Conservation (phyloP, 2,329 filamentous ascomycete species). For the Beauveria asiatica region DNA sequence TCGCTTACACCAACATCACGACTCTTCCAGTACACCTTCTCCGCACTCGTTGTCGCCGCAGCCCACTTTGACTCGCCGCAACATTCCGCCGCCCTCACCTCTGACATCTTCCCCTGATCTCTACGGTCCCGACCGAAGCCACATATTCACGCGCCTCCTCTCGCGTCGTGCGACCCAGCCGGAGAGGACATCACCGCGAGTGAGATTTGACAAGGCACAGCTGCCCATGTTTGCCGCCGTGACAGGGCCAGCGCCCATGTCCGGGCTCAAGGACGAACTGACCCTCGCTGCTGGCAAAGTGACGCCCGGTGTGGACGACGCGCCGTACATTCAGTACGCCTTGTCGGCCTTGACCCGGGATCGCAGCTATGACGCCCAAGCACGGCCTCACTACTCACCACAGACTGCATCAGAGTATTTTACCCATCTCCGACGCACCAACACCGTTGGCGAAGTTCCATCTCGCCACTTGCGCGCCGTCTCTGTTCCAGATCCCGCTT, state of each 20-base stretch:
- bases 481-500: constrained; percentile 19
- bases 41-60: constrained; percentile 26
- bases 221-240: constrained; percentile 31
- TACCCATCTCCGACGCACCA: not conserved
- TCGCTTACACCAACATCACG: not conserved
- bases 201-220: constrained; percentile 32
- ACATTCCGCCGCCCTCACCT: constrained; percentile 15
- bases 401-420: constrained; percentile 25
- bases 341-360: constrained; percentile 77
- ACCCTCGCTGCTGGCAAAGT: constrained; percentile 42
- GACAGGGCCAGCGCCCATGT: constrained; percentile 14
- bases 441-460: not conserved
- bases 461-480: constrained; percentile 14
- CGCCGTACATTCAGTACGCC: constrained; percentile 81
- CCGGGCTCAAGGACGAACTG: constrained; percentile 42
- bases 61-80: constrained; percentile 19
- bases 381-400: constrained; percentile 42
- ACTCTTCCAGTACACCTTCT: constrained; percentile 13
- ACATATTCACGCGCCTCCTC: constrained; percentile 10
- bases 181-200: constrained; percentile 13
- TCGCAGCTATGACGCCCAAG: constrained; percentile 50
- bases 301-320: constrained; percentile 75
- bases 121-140: constrained; percentile 8
- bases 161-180: not conserved
- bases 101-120: constrained; percentile 1